Evolutionary conservation across 208 protist species (phyloP).

Genomic region (Trypanosoma vivax): DNA sequence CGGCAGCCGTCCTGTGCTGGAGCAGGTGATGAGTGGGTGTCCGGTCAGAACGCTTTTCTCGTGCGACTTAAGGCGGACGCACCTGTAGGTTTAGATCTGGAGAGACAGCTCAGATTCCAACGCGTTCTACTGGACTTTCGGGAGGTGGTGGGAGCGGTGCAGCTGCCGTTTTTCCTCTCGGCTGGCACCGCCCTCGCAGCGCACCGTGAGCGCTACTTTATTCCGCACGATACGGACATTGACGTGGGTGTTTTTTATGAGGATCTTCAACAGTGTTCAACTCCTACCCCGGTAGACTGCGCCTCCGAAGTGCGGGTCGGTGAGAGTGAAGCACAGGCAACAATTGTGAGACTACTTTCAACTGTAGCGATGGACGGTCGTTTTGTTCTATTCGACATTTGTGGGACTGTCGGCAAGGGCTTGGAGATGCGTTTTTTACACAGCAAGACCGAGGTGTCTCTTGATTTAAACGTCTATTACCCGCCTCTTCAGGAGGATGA

Average conservation of each 20-base stretch:
- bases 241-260: slow-evolving; percentile 77
- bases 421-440: slow-evolving; percentile 79
- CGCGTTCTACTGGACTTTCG: slow-evolving; percentile 50
- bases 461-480: slow-evolving; percentile 89
- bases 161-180: slow-evolving; percentile 66
- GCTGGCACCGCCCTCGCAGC: slow-evolving; percentile 81
- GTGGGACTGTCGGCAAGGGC: slow-evolving; percentile 57
- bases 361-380: slow-evolving; percentile 18
- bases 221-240: slow-evolving; percentile 82
- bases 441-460: slow-evolving; percentile 30
- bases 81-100: not conserved
- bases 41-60: slow-evolving; percentile 15
- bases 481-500: slow-evolving; percentile 36
- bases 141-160: slow-evolving; percentile 13
- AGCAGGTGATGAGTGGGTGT: not conserved
- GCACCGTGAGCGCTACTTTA: slow-evolving; percentile 75
- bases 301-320: too few relatives aligned
- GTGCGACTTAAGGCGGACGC: not conserved
- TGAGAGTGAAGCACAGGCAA: slow-evolving; percentile 10
- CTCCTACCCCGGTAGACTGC: too few relatives aligned
- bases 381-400: slow-evolving; percentile 73
- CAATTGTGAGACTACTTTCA: slow-evolving; percentile 30
- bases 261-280: slow-evolving; percentile 20
- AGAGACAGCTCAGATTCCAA: slow-evolving; percentile 63
- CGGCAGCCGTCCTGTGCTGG: not conserved